A percentile compares a stretch with the other conserved stretches of the same genome.
These are phyloP conservation scores for Penicillium lividum DNA, from an alignment of 495 filamentous ascomycete genomes.

Conservation along the genomic window DNA sequence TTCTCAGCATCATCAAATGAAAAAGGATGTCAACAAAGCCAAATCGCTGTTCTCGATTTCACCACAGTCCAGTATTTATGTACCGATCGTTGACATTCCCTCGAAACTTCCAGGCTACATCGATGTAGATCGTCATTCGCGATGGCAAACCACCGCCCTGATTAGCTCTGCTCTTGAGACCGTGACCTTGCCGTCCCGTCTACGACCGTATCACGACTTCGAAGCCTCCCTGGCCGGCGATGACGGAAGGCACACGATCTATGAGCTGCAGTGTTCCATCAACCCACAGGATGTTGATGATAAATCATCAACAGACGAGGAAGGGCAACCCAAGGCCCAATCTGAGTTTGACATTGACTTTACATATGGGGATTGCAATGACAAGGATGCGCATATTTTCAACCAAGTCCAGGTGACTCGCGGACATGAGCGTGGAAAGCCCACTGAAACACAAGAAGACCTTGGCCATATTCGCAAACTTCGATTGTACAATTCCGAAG, in stretches of 20 bases:
- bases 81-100: constrained; percentile 71
- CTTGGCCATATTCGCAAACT: constrained; percentile 36
- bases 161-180: constrained; percentile 79
- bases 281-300: constrained; percentile 26
- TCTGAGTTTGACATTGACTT: constrained; percentile 60
- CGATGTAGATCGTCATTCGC: constrained; percentile 61
- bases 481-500: constrained; percentile 39
- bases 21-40: constrained; percentile 67
- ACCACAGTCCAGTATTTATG: constrained; percentile 71
- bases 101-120: constrained; percentile 59
- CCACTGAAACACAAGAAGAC: constrained; percentile 33
- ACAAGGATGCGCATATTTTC: constrained; percentile 57
- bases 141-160: constrained; percentile 82
- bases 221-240: constrained; percentile 71
- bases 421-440: constrained; percentile 42
- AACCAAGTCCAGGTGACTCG: constrained; percentile 56
- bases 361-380: constrained; percentile 45
- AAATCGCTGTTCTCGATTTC: constrained; percentile 66
- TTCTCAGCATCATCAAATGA: constrained; percentile 42
- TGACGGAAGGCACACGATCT: constrained; percentile 74
- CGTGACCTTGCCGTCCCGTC: constrained; percentile 71
- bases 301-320: constrained; percentile 17
- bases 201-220: constrained; percentile 63
- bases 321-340: constrained; percentile 23
- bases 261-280: constrained; percentile 63